Conservation (phyloP, 2,329 filamentous ascomycete species). For the Atkinsonella hypoxylon region DNA sequence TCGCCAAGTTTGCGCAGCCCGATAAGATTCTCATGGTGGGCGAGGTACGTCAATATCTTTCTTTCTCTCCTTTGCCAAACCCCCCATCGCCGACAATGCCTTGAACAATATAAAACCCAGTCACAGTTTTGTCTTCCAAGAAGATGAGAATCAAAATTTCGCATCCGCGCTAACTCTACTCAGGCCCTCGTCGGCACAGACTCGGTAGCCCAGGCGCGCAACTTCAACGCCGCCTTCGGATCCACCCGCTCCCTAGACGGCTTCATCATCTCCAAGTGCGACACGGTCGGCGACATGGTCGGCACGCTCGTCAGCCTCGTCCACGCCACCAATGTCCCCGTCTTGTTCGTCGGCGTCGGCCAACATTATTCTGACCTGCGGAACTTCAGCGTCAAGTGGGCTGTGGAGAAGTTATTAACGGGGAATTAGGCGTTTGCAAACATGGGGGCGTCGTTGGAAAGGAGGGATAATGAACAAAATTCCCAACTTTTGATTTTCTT, state of each 20-base stretch:
- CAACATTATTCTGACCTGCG: constrained; percentile 58
- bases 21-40: constrained; percentile 98
- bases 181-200: constrained; percentile 87
- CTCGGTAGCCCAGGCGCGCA: constrained; percentile 86
- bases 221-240: constrained; percentile 92
- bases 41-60: constrained; percentile 26
- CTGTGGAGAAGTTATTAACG: constrained; percentile 52
- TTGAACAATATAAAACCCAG: too few species aligned
- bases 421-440: constrained; percentile 23
- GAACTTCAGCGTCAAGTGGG: constrained; percentile 59
- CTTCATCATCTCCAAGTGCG: constrained; percentile 97
- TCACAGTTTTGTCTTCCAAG: background rate
- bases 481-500: too few species aligned
- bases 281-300: constrained; percentile 99
- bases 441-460: background rate
- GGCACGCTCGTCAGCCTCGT: constrained; percentile 92
- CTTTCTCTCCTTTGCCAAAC: background rate
- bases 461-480: too few species aligned
- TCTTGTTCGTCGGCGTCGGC: constrained; percentile 74
- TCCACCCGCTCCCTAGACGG: constrained; percentile 71
- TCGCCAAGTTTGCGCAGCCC: constrained; percentile 87
- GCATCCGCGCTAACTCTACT: too few species aligned
- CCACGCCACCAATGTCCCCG: constrained; percentile 90
- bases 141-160: constrained; percentile 4
- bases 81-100: too few species aligned